Conservation (phyloP, 176 grass and related monocot species). For the Zizania latifolia region DNA sequence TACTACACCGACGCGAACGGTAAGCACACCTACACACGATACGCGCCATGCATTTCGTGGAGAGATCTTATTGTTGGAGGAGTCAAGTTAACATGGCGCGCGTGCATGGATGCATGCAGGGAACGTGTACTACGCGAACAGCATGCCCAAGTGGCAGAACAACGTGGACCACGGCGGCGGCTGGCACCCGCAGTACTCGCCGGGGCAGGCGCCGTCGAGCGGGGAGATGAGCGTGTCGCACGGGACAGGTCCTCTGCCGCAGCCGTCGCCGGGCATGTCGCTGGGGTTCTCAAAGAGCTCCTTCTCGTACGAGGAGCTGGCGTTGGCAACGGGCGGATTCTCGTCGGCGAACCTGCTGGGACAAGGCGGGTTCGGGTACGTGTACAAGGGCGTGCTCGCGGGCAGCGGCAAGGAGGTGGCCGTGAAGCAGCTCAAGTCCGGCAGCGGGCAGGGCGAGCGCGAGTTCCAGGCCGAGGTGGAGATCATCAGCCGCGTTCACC, state of each 20-base stretch:
- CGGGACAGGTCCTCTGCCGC: slow-evolving; percentile 22
- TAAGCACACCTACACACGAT: not conserved
- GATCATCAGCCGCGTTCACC: slow-evolving; percentile 98
- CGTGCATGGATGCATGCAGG: slow-evolving; percentile 2
- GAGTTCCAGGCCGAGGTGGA: slow-evolving; percentile 99
- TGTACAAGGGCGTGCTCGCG: slow-evolving; percentile 68
- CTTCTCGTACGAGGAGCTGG: slow-evolving; percentile 81
- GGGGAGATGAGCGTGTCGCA: slow-evolving; percentile 54
- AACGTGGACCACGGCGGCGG: slow-evolving; percentile 32
- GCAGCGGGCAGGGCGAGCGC: slow-evolving; percentile 92
- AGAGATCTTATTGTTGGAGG: no score
- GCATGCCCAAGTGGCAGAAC: slow-evolving; percentile 42
- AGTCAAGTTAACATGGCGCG: not conserved
- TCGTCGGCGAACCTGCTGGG: slow-evolving; percentile 59
- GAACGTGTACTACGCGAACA: slow-evolving; percentile 52
- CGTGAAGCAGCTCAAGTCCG: slow-evolving; percentile 91
- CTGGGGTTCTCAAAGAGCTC: slow-evolving; percentile 69
- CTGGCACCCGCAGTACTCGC: slow-evolving; percentile 20
- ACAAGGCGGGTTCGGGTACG: slow-evolving; percentile 91
- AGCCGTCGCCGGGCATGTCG: slow-evolving; percentile 45
- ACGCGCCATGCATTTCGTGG: not conserved
- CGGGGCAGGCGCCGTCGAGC: slow-evolving; percentile 19
- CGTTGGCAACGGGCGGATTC: slow-evolving; percentile 58
- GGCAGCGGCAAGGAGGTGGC: slow-evolving; percentile 79
- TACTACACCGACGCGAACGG: slow-evolving; percentile 48